These are phyloP conservation scores for Vitis rupestris DNA, from an alignment of 164 flowering plant genomes.

Conservation along the genomic window DNA sequence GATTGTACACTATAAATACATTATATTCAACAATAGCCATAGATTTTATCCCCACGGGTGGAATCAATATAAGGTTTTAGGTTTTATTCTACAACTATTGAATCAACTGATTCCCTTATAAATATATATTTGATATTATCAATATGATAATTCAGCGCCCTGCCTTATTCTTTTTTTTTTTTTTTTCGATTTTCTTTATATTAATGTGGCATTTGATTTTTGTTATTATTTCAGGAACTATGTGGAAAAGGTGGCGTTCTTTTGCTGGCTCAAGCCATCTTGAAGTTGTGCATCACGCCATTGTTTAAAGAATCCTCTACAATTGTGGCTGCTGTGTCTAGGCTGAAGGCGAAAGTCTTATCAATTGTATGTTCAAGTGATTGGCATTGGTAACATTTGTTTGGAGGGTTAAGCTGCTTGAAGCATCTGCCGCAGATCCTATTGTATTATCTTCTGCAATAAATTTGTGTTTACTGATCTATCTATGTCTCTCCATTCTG, in stretches of 20 bases:
- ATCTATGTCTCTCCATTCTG: conserved; percentile 13
- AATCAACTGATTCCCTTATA: background rate
- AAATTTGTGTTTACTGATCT: too few relatives aligned
- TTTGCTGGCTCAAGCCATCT: conserved; percentile 58
- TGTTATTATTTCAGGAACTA: conserved; percentile 55
- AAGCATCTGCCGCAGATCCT: too few relatives aligned
- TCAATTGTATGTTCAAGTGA: conserved; percentile 71
- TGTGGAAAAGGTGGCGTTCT: conserved; percentile 85
- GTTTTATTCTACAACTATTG: background rate
- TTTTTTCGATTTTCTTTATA: background rate
- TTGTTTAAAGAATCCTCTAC: conserved; percentile 33
- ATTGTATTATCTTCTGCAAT: too few relatives aligned
- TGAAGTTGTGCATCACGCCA: conserved; percentile 50
- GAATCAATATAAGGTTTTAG: background rate
- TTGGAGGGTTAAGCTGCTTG: conserved; percentile 2
- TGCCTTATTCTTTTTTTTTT: background rate
- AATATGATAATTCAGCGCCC: background rate
- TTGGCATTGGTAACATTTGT: background rate
- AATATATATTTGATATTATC: background rate
- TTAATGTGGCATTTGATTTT: background rate
- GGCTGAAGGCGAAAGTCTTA: conserved; percentile 81
- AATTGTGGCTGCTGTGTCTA: conserved; percentile 63
- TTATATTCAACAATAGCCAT: background rate
- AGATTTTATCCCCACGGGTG: background rate
- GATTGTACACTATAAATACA: too few relatives aligned